Percentiles rank a stretch among this genome's conserved stretches.
These are phyloP conservation scores for Ascochyta fabae DNA, from an alignment of 2,329 filamentous ascomycete species.

Conservation along the genomic window DNA sequence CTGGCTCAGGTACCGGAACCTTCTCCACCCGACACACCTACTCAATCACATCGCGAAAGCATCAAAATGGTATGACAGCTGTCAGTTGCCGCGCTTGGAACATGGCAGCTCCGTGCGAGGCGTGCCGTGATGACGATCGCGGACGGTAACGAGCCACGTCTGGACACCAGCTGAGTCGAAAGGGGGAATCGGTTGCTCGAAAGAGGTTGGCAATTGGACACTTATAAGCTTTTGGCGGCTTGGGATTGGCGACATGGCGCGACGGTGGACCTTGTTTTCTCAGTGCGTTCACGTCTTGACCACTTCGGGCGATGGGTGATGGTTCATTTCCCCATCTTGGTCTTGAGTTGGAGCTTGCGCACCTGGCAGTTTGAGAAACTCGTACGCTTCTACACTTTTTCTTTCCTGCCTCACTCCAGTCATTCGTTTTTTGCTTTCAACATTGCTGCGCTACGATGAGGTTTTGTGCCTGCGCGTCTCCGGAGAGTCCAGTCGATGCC, in stretches of 20 bases:
- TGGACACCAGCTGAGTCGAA: conserved; percentile 11
- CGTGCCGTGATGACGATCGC: conserved; percentile 1
- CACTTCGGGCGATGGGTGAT: conserved; percentile 1
- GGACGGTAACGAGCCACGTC: conserved; percentile 17
- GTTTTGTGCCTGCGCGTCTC: conserved; percentile 28
- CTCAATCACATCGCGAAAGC: conserved; percentile 14
- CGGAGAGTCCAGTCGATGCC: conserved; percentile 23
- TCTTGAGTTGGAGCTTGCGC: neutral
- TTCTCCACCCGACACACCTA: conserved; percentile 3
- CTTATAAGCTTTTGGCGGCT: conserved; percentile 15
- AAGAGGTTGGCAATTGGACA: neutral
- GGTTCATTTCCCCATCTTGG: conserved; percentile 12
- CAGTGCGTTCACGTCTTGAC: conserved; percentile 12
- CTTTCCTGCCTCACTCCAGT: neutral
- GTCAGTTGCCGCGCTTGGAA: conserved; percentile 8
- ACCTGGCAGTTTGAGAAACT: neutral
- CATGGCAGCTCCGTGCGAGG: conserved; percentile 2
- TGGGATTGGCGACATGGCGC: conserved; percentile 18
- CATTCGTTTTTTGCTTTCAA: neutral
- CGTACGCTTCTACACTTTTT: neutral
- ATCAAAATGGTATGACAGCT: conserved; percentile 2
- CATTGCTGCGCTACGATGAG: conserved; percentile 18
- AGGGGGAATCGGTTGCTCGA: conserved; percentile 8
- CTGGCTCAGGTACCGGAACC: conserved; percentile 2
- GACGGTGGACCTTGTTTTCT: conserved; percentile 17